Evolutionary conservation across 148 eudicot species (phyloP).

Genomic region (Cornus florida): DNA sequence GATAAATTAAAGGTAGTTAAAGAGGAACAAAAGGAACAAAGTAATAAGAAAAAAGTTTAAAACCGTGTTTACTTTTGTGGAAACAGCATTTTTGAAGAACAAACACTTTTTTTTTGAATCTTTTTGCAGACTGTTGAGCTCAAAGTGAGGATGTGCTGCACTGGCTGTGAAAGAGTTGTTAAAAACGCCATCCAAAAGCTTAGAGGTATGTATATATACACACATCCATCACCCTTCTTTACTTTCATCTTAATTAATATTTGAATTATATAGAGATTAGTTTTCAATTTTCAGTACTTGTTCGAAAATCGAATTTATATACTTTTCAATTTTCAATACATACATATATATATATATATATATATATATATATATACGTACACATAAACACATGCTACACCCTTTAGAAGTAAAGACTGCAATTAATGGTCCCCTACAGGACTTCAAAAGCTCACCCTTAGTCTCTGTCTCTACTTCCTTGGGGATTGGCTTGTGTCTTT

Average conservation of each 20-base stretch:
- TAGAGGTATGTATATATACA: conserved; percentile 46
- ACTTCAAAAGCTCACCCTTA: no score
- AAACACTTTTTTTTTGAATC: neutral
- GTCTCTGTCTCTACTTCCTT: no score
- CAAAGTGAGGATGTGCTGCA: conserved; percentile 95
- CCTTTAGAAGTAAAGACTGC: no score
- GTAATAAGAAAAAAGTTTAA: neutral
- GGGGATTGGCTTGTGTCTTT: no score
- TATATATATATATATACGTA: no score
- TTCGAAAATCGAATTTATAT: no score
- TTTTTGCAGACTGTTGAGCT: conserved; percentile 73
- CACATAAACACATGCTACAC: no score
- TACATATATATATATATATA: no score
- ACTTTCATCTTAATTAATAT: neutral
- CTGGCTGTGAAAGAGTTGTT: conserved; percentile 90
- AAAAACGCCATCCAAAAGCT: conserved; percentile 77
- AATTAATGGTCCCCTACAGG: no score
- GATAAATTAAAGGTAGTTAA: neutral
- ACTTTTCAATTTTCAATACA: no score
- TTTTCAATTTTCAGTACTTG: neutral
- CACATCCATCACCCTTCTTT: neutral
- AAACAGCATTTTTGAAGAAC: neutral
- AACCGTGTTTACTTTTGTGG: conserved; percentile 9
- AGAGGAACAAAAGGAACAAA: conserved; percentile 7
- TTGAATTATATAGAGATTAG: no score